phyloP scores from a whole-genome alignment of 164 flowering plant species.

The Stephania cephalantha region DNA sequence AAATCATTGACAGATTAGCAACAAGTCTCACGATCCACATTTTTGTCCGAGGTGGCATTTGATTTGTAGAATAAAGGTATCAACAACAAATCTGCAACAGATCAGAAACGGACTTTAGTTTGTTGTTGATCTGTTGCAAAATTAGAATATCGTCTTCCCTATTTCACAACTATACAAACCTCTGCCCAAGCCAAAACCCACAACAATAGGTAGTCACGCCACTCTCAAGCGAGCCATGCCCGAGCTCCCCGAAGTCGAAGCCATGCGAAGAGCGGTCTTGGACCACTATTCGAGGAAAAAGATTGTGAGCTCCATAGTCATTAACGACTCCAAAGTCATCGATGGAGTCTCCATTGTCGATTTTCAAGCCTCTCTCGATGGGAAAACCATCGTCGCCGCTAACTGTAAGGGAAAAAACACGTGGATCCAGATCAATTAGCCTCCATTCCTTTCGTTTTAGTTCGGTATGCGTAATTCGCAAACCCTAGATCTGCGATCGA shows the following conservation, averaged over 20 bases:
- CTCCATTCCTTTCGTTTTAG: constrained; percentile 92
- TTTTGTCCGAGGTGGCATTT: too few species aligned
- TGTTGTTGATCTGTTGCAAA: too few species aligned
- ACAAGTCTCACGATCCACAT: too few species aligned
- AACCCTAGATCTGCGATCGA: neutral
- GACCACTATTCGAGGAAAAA: constrained; percentile 71
- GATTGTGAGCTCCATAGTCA: constrained; percentile 48
- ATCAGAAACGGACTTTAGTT: too few species aligned
- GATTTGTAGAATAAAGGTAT: too few species aligned
- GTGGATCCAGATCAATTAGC: constrained; percentile 85
- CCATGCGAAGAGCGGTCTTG: constrained; percentile 59
- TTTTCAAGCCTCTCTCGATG: constrained; percentile 60
- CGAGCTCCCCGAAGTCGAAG: constrained; percentile 35
- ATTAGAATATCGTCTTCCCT: too few species aligned
- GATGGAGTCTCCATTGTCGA: constrained; percentile 66
- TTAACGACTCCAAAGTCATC: constrained; percentile 84
- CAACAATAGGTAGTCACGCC: too few species aligned
- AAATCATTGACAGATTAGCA: too few species aligned
- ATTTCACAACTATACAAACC: too few species aligned
- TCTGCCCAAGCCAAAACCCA: too few species aligned
- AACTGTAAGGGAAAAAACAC: constrained; percentile 88
- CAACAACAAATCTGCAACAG: too few species aligned
- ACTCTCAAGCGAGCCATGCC: constrained; percentile 44
- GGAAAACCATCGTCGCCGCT: constrained; percentile 72
- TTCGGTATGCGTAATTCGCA: constrained; percentile 42